Percentiles rank a stretch among this genome's conserved stretches.
These are phyloP conservation scores for Mycena filopes DNA, from an alignment of 768 basidiomycete genomes.

Conservation along the genomic window DNA sequence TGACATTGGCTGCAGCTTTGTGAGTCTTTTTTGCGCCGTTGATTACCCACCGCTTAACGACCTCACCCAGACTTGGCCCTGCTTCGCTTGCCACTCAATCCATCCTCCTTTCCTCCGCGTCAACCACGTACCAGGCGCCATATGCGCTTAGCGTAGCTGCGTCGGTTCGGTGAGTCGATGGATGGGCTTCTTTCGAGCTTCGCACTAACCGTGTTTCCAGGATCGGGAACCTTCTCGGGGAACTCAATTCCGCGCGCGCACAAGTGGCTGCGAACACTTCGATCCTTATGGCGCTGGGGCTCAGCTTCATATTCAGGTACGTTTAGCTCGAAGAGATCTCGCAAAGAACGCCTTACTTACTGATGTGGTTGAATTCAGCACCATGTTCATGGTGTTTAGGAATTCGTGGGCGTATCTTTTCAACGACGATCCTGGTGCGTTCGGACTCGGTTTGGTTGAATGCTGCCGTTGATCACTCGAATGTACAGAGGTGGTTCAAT, in stretches of 20 bases:
- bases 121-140: conserved; percentile 84
- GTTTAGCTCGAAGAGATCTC: conserved; percentile 9
- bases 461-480: conserved; percentile 5
- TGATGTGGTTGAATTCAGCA: conserved; percentile 43
- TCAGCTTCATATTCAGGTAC: conserved; percentile 78
- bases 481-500: conserved; percentile 60
- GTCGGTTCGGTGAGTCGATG: conserved; percentile 75
- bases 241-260: conserved; percentile 79
- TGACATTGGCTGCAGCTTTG: conserved; percentile 67
- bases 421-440: conserved; percentile 71
- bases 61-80: conserved; percentile 72
- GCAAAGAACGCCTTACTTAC: conserved; percentile 5
- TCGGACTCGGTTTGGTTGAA: background rate
- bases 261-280: conserved; percentile 71
- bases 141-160: conserved; percentile 85
- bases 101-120: conserved; percentile 80
- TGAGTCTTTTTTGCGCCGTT: conserved; percentile 39
- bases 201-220: conserved; percentile 46
- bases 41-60: background rate
- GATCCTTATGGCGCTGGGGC: conserved; percentile 69
- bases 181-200: conserved; percentile 1
- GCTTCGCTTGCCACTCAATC: conserved; percentile 88
- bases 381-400: conserved; percentile 68
- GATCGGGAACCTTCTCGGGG: conserved; percentile 90
- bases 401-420: conserved; percentile 79